Evolutionary conservation across 169 alveolate species (phyloP).

Genomic region (Plasmodium billcollinsi): DNA sequence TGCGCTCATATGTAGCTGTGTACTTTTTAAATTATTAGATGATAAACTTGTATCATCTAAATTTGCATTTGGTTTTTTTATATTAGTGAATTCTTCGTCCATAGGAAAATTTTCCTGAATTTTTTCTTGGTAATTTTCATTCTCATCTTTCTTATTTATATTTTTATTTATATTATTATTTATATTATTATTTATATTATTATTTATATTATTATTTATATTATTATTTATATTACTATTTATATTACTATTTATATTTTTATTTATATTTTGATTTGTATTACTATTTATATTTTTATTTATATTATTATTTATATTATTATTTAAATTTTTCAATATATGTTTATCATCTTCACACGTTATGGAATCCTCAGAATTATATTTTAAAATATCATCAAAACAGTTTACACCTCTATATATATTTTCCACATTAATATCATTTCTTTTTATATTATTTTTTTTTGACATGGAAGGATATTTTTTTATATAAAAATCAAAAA

Average conservation of each 20-base stretch:
- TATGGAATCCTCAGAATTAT: slow-evolving; percentile 24
- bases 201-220: not conserved
- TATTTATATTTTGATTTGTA: not conserved
- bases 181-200: not conserved
- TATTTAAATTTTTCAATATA: not conserved
- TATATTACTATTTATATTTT: not conserved
- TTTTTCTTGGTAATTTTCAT: not conserved
- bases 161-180: not conserved
- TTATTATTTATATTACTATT: not conserved
- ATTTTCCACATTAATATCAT: slow-evolving; percentile 4
- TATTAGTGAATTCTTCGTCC: slow-evolving; percentile 1
- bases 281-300: not conserved
- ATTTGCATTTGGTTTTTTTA: slow-evolving; percentile 5
- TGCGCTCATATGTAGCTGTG: slow-evolving; percentile 36
- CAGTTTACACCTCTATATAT: not conserved
- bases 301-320: not conserved
- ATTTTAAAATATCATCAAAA: slow-evolving; percentile 28
- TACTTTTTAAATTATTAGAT: slow-evolving; percentile 34
- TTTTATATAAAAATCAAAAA: too few species aligned
- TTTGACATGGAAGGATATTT: not conserved
- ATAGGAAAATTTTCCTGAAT: not conserved
- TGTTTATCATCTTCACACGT: slow-evolving; percentile 1
- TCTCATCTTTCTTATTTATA: not conserved
- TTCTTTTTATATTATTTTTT: not conserved
- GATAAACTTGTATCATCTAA: slow-evolving; percentile 18